phyloP scores from a whole-genome alignment of 1,284 basidiomycete species.

The Microbotryomycetes sp. region DNA sequence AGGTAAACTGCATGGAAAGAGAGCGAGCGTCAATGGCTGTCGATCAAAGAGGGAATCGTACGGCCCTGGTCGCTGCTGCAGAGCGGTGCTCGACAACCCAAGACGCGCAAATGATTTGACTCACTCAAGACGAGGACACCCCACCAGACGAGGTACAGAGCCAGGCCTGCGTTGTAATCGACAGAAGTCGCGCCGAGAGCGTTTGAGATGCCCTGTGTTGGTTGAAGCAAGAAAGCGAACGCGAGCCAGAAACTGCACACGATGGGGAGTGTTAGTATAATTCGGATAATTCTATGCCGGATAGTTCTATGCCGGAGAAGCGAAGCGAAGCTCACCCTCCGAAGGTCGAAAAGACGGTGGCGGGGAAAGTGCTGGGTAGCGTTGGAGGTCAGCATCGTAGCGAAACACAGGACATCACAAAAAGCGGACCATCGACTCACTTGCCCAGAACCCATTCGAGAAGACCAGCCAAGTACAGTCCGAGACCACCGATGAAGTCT shows the following conservation, averaged over 20 bases:
- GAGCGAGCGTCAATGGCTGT: not conserved
- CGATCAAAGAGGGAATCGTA: no score
- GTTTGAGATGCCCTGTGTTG: constrained; percentile 13
- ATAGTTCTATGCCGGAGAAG: constrained; percentile 12
- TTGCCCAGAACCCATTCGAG: constrained; percentile 21
- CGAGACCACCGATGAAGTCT: constrained; percentile 15
- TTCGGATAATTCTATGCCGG: not conserved
- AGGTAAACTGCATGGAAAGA: constrained; percentile 12
- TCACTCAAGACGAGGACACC: constrained; percentile 26
- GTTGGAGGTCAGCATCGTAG: not conserved
- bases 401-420: not conserved
- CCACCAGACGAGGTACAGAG: constrained; percentile 26
- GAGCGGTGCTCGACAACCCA: no score
- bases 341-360: constrained; percentile 35
- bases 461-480: constrained; percentile 25
- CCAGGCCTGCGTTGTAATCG: constrained; percentile 32
- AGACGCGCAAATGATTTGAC: not conserved
- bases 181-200: constrained; percentile 11
- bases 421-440: not conserved
- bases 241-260: constrained; percentile 23
- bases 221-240: constrained; percentile 17
- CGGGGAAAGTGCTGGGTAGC: constrained; percentile 26
- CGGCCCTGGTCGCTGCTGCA: no score
- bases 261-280: not conserved
- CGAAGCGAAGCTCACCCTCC: constrained; percentile 17